Evolutionary conservation across 1,139 yeast species (phyloP), one percentile per base, ranked within the genome.

Genomic region (Candida sp.): DNA sequence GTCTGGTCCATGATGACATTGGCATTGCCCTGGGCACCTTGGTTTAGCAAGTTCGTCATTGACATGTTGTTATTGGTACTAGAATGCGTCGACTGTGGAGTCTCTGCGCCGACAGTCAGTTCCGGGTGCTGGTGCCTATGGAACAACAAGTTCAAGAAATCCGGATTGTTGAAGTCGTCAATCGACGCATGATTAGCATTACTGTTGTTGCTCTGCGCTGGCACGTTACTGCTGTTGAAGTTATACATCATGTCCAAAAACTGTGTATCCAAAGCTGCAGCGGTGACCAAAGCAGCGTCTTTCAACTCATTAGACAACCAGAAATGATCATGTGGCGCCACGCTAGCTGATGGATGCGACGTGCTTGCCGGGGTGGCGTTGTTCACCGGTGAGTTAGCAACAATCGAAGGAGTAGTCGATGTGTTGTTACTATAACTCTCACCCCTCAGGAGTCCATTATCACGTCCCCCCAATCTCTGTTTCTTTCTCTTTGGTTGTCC

Each of bases 291-390:
- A 0, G 91, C 92, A 59, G 87, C 92, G 57, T 86, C 90, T 51
- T 88, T 68, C 45, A 87, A 72, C 61, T 87, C 93, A 52, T 80
- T 84, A 7, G 92, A 85, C 26, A 87, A 72, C 92, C 92, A 86
- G 57, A 76, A 63, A 46, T 74, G 78, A 52, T 75, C 80, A 45
- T 69, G 73, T 17, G 69, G 58, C 4, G 61, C 59, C 12, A 55
- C 41, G 31, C 50, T 54, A 42, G 49, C 41, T 17, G 35, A 39
- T 39, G 38, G 44, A n/a, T 40, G 42, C 11, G 49, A 47, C 4
- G 43, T 47, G 12, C 48, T 34, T 26, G 12, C 42, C 7, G 28
- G 42, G 5, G 42, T 11, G 12, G 12, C 30, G 27, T 26, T 38
- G 9, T 38, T 38, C 5, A n/a, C 26, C 2, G 35, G 35, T 5